Conservation (phyloP, 2,329 filamentous ascomycete species). For the Lecanicillium sp. region DNA sequence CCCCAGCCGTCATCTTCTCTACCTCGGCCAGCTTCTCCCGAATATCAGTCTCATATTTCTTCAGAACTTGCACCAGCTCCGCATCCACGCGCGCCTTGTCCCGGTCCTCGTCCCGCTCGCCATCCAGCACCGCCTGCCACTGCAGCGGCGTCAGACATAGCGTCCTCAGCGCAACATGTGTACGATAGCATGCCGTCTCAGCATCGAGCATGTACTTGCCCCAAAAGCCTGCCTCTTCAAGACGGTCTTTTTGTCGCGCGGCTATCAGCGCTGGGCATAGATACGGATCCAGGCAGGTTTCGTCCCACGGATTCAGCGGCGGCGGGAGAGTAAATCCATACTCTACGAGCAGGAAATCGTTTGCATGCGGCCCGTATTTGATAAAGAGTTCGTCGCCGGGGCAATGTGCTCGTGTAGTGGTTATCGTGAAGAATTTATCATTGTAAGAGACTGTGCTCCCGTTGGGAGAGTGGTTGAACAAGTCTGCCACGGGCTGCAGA, state of each 20-base stretch:
- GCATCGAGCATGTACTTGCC: slow-evolving; percentile 43
- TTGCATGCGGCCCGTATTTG: slow-evolving; percentile 60
- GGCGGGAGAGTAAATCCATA: slow-evolving; percentile 43
- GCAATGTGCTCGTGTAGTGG: slow-evolving; percentile 39
- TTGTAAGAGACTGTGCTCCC: slow-evolving; percentile 47
- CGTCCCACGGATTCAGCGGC: slow-evolving; percentile 42
- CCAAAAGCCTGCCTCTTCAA: slow-evolving; percentile 40
- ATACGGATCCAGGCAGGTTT: slow-evolving; percentile 38
- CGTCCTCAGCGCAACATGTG: slow-evolving; percentile 42
- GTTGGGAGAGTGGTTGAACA: slow-evolving; percentile 51
- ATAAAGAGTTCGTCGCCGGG: slow-evolving; percentile 58
- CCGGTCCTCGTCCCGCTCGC: slow-evolving; percentile 36
- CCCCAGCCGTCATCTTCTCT: slow-evolving; percentile 18
- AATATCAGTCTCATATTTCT: slow-evolving; percentile 25
- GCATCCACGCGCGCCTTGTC: slow-evolving; percentile 29
- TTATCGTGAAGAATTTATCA: slow-evolving; percentile 44
- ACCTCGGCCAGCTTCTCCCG: slow-evolving; percentile 21
- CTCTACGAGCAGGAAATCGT: slow-evolving; percentile 63
- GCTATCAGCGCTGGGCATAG: slow-evolving; percentile 29
- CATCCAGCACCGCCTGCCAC: slow-evolving; percentile 38
- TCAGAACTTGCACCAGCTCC: slow-evolving; percentile 29
- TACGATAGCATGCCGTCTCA: slow-evolving; percentile 43
- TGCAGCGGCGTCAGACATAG: slow-evolving; percentile 24
- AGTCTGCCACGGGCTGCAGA: slow-evolving; percentile 64
- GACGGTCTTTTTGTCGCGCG: slow-evolving; percentile 22